Evolutionary conservation across 345 rosid species (phyloP).

Genomic region (Reutealis trisperma): DNA sequence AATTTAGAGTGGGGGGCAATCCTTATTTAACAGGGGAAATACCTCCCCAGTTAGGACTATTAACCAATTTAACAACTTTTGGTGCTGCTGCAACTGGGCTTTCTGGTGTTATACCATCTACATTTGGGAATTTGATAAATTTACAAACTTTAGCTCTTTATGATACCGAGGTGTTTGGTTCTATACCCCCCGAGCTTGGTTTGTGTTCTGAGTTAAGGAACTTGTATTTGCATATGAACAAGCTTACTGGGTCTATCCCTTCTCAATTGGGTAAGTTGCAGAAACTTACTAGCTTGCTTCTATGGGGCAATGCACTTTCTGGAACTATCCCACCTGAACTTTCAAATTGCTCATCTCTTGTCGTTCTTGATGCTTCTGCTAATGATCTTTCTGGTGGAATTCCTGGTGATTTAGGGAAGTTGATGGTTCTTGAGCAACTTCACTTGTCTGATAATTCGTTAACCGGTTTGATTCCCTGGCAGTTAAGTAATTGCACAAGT

Average conservation of each 20-base stretch:
- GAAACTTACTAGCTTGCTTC: slow-evolving; percentile 85
- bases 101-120: slow-evolving; percentile 76
- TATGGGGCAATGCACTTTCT: slow-evolving; percentile 84
- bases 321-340: slow-evolving; percentile 78
- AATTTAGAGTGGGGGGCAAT: slow-evolving; percentile 84
- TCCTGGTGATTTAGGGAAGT: slow-evolving; percentile 81
- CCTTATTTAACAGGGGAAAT: slow-evolving; percentile 77
- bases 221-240: slow-evolving; percentile 91
- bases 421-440: slow-evolving; percentile 78
- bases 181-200: slow-evolving; percentile 82
- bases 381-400: slow-evolving; percentile 76
- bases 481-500: slow-evolving; percentile 82
- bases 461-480: slow-evolving; percentile 70
- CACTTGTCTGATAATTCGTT: slow-evolving; percentile 87
- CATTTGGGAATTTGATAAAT: slow-evolving; percentile 80
- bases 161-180: slow-evolving; percentile 77
- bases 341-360: slow-evolving; percentile 88
- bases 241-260: slow-evolving; percentile 87
- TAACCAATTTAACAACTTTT: slow-evolving; percentile 79
- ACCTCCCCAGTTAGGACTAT: slow-evolving; percentile 70
- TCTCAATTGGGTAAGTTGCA: slow-evolving; percentile 75
- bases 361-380: slow-evolving; percentile 88
- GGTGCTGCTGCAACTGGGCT: slow-evolving; percentile 92
- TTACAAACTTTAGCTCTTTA: slow-evolving; percentile 86
- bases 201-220: slow-evolving; percentile 74